These are phyloP conservation scores for Papiliotrema nemorosa DNA, from an alignment of 1,284 basidiomycete species.

Conservation along the genomic window DNA sequence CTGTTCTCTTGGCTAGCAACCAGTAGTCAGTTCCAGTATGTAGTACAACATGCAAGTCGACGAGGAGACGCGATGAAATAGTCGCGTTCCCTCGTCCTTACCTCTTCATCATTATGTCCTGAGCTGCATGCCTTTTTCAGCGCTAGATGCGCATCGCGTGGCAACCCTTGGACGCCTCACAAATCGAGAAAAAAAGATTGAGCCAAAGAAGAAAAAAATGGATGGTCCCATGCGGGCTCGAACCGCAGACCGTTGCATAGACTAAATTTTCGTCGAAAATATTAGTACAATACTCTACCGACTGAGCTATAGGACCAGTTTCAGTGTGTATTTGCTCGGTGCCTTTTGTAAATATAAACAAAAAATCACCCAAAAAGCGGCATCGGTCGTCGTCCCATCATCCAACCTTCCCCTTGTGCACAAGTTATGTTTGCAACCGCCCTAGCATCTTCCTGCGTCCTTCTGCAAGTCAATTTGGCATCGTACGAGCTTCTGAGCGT, in stretches of 20 bases:
- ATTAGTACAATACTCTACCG: conserved; percentile 21
- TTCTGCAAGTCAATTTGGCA: not conserved
- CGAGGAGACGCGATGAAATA: too few species aligned
- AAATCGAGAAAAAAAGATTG: too few species aligned
- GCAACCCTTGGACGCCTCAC: too few species aligned
- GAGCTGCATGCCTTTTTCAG: too few species aligned
- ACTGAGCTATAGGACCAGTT: conserved; percentile 16
- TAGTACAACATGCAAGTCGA: too few species aligned
- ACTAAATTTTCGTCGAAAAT: not conserved
- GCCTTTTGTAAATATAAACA: too few species aligned
- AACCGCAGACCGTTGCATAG: conserved; percentile 18
- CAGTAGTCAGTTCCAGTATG: too few species aligned
- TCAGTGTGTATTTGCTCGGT: not conserved
- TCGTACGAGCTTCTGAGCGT: not conserved
- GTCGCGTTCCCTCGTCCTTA: too few species aligned
- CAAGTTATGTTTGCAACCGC: not conserved
- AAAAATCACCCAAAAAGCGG: not conserved
- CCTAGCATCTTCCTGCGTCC: not conserved
- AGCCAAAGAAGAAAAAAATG: too few species aligned
- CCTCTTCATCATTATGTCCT: too few species aligned
- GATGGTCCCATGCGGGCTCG: conserved; percentile 17
- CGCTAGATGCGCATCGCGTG: too few species aligned
- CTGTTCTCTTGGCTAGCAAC: conserved; percentile 43
- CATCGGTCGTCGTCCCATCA: not conserved
- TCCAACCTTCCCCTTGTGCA: too few species aligned